Conservation (phyloP, 2,329 filamentous ascomycete genomes). For the Sporothrix euskadiensis region DNA sequence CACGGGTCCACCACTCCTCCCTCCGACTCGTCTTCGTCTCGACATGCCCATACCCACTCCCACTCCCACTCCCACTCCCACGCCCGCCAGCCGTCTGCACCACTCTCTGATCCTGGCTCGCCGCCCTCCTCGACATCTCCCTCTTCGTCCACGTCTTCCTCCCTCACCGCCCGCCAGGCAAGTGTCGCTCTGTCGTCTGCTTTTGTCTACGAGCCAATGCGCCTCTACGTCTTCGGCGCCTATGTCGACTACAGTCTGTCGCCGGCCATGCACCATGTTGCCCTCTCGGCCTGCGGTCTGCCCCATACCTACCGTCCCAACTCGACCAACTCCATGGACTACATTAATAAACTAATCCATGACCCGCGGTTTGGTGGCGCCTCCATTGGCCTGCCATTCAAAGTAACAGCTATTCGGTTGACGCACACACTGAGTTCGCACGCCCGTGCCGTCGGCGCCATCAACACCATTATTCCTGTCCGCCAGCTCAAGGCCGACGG, state of each 20-base stretch:
- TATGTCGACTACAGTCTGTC: conserved; percentile 69
- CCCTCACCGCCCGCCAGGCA: conserved; percentile 58
- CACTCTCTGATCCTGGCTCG: conserved; percentile 34
- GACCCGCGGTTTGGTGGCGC: conserved; percentile 65
- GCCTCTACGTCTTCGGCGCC: conserved; percentile 67
- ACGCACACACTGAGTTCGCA: conserved; percentile 66
- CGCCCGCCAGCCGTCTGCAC: neutral
- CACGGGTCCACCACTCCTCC: neutral
- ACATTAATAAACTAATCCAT: conserved; percentile 59
- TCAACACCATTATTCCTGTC: conserved; percentile 70
- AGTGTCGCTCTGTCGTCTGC: conserved; percentile 62
- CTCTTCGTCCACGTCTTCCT: conserved; percentile 31
- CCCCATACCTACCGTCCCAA: conserved; percentile 65
- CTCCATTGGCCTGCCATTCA: conserved; percentile 68
- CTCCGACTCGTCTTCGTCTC: neutral
- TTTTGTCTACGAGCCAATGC: conserved; percentile 63
- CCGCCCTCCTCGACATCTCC: neutral
- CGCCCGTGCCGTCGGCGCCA: conserved; percentile 68
- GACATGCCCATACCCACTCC: neutral
- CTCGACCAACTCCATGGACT: conserved; percentile 60
- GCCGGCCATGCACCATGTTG: conserved; percentile 71
- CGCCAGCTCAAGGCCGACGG: conserved; percentile 44
- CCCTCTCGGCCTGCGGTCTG: conserved; percentile 66
- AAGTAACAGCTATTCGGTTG: conserved; percentile 64
- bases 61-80: neutral